A percentile compares a stretch with the other conserved stretches of the same genome.
These are phyloP conservation scores for Euphorbia schlechtendalii DNA, from an alignment of 441 rosid species.

Conservation along the genomic window DNA sequence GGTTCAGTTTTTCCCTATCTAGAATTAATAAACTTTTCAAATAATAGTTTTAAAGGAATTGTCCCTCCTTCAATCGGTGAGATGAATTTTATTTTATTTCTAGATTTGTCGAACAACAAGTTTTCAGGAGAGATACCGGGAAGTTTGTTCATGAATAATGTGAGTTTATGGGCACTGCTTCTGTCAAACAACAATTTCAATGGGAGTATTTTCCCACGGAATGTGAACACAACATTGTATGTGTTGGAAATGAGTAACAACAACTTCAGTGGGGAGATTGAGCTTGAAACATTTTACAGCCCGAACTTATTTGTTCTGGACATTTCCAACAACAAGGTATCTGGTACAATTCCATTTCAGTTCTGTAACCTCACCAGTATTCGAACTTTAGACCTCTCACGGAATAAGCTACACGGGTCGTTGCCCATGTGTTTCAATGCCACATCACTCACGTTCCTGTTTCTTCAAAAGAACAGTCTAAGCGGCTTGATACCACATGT, in stretches of 20 bases:
- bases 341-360: background rate
- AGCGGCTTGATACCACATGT: background rate
- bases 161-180: background rate
- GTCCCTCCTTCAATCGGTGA: constrained; percentile 4
- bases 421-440: constrained; percentile 10
- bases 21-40: background rate
- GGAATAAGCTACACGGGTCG: background rate
- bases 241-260: constrained; percentile 11
- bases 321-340: constrained; percentile 2
- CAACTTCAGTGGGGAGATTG: constrained; percentile 9
- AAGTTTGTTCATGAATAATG: background rate
- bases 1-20: constrained; percentile 4
- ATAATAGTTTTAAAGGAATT: constrained; percentile 5
- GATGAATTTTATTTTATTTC: background rate
- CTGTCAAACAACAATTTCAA: constrained; percentile 5
- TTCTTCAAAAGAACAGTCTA: constrained; percentile 4
- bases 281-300: background rate
- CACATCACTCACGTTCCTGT: background rate
- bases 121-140: constrained; percentile 8
- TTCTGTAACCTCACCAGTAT: background rate
- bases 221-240: background rate
- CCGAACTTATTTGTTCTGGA: background rate
- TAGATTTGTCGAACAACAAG: constrained; percentile 7
- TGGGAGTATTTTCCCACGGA: background rate
- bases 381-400: constrained; percentile 7